Base-by-base conservation (phyloP, 139 green algal genomes). In the Micractinium sp. region DNA sequence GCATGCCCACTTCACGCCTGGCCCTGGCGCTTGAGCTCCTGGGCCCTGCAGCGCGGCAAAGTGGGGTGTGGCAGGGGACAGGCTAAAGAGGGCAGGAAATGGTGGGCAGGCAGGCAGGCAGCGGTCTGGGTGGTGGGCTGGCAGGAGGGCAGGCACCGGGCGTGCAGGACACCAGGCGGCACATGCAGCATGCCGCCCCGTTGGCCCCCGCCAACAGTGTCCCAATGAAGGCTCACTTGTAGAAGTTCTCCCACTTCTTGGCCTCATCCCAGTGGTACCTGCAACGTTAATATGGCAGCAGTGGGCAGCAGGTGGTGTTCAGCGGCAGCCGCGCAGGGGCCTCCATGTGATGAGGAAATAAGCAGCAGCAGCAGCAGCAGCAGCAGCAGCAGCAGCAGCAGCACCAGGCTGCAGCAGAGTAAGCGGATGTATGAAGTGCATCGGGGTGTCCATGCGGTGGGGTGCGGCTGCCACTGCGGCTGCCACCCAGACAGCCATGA, bases 171-270 rank as follows among this genome's bases (percentile, higher is more conserved):
- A n/a, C n/a, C n/a, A n/a, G n/a, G n/a, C n/a, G n/a, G n/a, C n/a
- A n/a, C n/a, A n/a, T n/a, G n/a, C n/a, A n/a, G n/a, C n/a, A n/a
- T n/a, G n/a, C n/a, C n/a, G n/a, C n/a, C n/a, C n/a, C n/a, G n/a
- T n/a, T n/a, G n/a, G n/a, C n/a, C n/a, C n/a, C n/a, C n/a, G n/a
- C n/a, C n/a, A n/a, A n/a, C n/a, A n/a, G n/a, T n/a, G n/a, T n/a
- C n/a, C n/a, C n/a, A n/a, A n/a, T n/a, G n/a, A 27, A 39, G 2
- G 13, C 76, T 60, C 7, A 16, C 53, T 12, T 38, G 67, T 87
- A 87, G 29, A 35, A 81, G 67, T 87, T 87, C 3, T 81, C 38
- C 83, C 83, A 87, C 67, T 81, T 81, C 83, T 87, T 87, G 31
- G 83, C 83, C 67, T 41, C 22, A 29, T 87, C 67, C 83, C 83